Base-by-base conservation (phyloP, 75 land plant genomes). In the Azolla pinnata region DNA sequence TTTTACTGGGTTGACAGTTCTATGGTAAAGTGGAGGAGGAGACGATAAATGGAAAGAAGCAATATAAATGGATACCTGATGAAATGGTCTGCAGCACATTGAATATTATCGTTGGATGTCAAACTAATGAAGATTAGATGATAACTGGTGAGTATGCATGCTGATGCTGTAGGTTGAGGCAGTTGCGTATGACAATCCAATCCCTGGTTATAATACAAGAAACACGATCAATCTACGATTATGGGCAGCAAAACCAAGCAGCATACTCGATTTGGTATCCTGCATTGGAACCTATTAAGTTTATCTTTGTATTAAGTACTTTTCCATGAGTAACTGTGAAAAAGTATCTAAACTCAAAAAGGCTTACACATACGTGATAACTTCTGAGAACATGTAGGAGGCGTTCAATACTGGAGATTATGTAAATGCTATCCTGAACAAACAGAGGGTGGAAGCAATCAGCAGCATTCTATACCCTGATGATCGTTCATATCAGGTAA, bases 111-210 rank as follows among this genome's bases (percentile, higher is more conserved):
- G n/a, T n/a, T n/a, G n/a, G n/a, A n/a, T n/a, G n/a, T n/a, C n/a
- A n/a, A n/a, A n/a, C n/a, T n/a, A n/a, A n/a, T n/a, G n/a, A n/a
- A n/a, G n/a, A n/a, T n/a, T n/a, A n/a, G n/a, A n/a, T n/a, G n/a
- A n/a, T n/a, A n/a, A n/a, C n/a, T n/a, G n/a, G n/a, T n/a, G n/a
- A n/a, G n/a, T n/a, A n/a, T n/a, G n/a, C n/a, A n/a, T n/a, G n/a
- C n/a, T n/a, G n/a, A n/a, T n/a, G n/a, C n/a, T 63, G 25, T 42
- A 85, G 88, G 86, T 85, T 57, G 89, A 83, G 60, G 90, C 90
- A 25, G 83, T 86, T 62, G 90, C 90, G 2, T 86, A 86, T 74
- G 90, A 86, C 68, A 80, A 83, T 56, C 90, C 86, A n/a, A 83
- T 86, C n/a, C 90, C 90, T 51, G 90, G 90, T 7, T 86, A 79